A percentile compares a stretch with the other conserved stretches of the same genome.
Evolutionary conservation across 495 filamentous ascomycete species (phyloP).

Genomic region (Thozetella sp.): DNA sequence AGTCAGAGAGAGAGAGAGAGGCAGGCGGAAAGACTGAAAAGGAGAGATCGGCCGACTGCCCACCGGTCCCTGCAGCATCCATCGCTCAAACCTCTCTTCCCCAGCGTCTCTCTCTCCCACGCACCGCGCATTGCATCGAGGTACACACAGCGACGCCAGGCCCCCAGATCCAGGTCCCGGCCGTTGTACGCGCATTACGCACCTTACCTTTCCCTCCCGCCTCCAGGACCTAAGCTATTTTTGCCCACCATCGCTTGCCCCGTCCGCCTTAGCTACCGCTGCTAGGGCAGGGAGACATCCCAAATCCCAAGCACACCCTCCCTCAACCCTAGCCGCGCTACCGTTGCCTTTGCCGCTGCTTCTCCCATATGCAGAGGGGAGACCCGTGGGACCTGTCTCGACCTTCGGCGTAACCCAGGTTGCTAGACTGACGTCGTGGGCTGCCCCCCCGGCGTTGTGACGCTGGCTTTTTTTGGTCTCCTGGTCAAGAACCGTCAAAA

Average conservation of each 20-base stretch:
- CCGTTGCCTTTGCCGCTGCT: neutral
- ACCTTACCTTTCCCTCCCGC: constrained; percentile 4
- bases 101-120: constrained; percentile 1
- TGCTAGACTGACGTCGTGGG: constrained; percentile 1
- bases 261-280: neutral
- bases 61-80: constrained; percentile 15
- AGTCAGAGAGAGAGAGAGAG: constrained; percentile 7
- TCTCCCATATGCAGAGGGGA: neutral
- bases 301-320: neutral
- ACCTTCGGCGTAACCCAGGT: constrained; percentile 1
- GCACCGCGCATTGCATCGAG: constrained; percentile 1
- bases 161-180: neutral
- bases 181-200: neutral
- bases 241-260: constrained; percentile 1
- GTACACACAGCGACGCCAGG: neutral
- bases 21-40: constrained; percentile 8
- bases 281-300: neutral
- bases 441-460: neutral
- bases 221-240: neutral
- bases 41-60: constrained; percentile 10
- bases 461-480: neutral
- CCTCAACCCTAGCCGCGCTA: neutral
- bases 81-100: constrained; percentile 10
- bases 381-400: constrained; percentile 1
- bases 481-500: neutral